Conservation (phyloP, 2,329 filamentous ascomycete genomes). For the Diaporthe vaccinii region DNA sequence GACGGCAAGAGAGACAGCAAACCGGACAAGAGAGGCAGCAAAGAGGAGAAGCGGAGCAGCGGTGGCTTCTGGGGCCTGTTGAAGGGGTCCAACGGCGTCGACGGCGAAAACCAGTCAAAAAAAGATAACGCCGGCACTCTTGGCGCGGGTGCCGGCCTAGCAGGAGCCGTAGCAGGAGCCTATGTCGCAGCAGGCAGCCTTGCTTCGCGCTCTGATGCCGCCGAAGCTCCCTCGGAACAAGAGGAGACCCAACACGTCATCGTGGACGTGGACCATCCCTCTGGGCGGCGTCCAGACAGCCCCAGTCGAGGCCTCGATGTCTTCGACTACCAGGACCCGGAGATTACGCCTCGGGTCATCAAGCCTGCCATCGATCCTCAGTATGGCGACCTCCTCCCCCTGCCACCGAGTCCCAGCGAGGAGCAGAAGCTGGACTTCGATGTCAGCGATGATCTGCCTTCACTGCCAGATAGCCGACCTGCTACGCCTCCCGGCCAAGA, state of each 20-base stretch:
- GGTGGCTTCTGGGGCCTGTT: slow-evolving; percentile 65
- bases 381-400: slow-evolving; percentile 74
- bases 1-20: slow-evolving; percentile 50
- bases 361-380: slow-evolving; percentile 77
- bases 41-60: slow-evolving; percentile 56
- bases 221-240: slow-evolving; percentile 57
- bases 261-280: slow-evolving; percentile 28
- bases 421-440: slow-evolving; percentile 57
- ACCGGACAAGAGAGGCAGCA: slow-evolving; percentile 54
- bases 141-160: slow-evolving; percentile 77
- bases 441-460: slow-evolving; percentile 59
- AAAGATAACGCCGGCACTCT: slow-evolving; percentile 78
- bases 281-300: slow-evolving; percentile 41
- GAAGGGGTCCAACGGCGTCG: slow-evolving; percentile 57
- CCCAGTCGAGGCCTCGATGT: slow-evolving; percentile 51
- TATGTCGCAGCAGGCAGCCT: slow-evolving; percentile 54
- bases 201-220: slow-evolving; percentile 59
- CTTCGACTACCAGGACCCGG: slow-evolving; percentile 61
- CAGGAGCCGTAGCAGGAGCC: slow-evolving; percentile 59
- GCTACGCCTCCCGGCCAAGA: slow-evolving; percentile 66
- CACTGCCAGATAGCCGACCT: slow-evolving; percentile 72
- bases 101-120: slow-evolving; percentile 52
- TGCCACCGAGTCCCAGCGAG: slow-evolving; percentile 71
- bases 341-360: slow-evolving; percentile 69
- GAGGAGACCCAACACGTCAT: slow-evolving; percentile 41